Base-by-base conservation (phyloP, 179 eudicot species). In the Carnegiea gigantea region DNA sequence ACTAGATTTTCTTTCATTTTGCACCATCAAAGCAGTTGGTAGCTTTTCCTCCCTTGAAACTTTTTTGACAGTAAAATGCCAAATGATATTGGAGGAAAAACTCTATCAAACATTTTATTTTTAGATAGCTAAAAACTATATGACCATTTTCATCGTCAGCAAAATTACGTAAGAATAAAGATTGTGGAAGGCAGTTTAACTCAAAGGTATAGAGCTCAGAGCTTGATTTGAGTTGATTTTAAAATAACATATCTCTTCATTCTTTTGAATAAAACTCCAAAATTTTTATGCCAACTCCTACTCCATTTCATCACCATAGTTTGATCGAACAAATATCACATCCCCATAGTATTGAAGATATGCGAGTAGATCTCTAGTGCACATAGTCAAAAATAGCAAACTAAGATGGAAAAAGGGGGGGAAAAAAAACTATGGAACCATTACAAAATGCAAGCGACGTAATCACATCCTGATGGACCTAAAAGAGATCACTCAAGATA, bases 321-420 rank as follows among this genome's bases (percentile, higher is more conserved):
- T 81, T 82, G 84, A 75, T 28, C 97, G 94, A 70, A 93, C 94
- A 82, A 95, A 95, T 24, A 92, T 88, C 40, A 90, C 91, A 85
- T 95, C 92, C 82, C 86, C 88, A 80, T 95, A 93, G 78, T 92
- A 90, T 20, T 85, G 89, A 67, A 95, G 91, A 86, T 95, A 95
- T 21, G 91, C 70, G 0, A 87, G 83, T 84, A 93, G 85, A 86
- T 91, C 92, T 78, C 87, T 86, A 43, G 85, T 80, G 79, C 84
- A 89, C 0, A 85, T 98, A 93, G 92, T 57, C 80, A 76, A 73
- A 49, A 38, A 62, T 8, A 49, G 43, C 17, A 49, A 14, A 11
- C 2, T 9, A 9, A 10, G 14, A 49, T 0, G 54, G 14, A 73
- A 78, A 26, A 2, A 51, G 6, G 2, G 54, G 3, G 3, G 17